Conservation (phyloP, 2,329 filamentous ascomycete genomes). For the Fusarium compactum region DNA sequence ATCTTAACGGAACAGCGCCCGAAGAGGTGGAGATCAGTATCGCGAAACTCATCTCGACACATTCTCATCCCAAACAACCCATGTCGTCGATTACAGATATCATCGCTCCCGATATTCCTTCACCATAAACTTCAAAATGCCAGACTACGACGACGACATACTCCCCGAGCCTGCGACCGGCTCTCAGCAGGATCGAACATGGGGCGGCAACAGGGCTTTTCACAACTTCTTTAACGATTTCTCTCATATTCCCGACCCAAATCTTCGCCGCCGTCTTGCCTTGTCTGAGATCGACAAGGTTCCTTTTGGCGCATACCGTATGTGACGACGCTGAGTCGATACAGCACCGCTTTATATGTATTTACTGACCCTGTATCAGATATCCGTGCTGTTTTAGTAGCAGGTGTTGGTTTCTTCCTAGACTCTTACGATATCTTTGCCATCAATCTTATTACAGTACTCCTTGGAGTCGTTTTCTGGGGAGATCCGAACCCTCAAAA, state of each 20-base stretch:
- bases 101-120: conserved; percentile 40
- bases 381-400: conserved; percentile 78
- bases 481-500: conserved; percentile 57
- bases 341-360: neutral
- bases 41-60: conserved; percentile 32
- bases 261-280: conserved; percentile 79
- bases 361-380: conserved; percentile 54
- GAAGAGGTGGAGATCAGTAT: conserved; percentile 36
- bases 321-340: conserved; percentile 29
- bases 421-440: conserved; percentile 87
- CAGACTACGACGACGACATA: conserved; percentile 53
- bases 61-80: conserved; percentile 28
- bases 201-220: conserved; percentile 76
- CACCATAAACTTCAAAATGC: conserved; percentile 48
- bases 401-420: conserved; percentile 86
- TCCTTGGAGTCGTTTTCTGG: conserved; percentile 84
- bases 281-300: conserved; percentile 85
- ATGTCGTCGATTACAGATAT: conserved; percentile 48
- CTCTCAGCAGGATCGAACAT: conserved; percentile 57
- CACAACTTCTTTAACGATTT: conserved; percentile 81
- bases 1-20: conserved; percentile 17
- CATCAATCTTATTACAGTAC: conserved; percentile 77
- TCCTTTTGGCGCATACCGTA: conserved; percentile 78
- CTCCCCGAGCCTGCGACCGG: conserved; percentile 56
- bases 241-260: conserved; percentile 76